These are phyloP conservation scores for Hamamelis virginiana DNA, from an alignment of 164 flowering plant species.

Conservation along the genomic window DNA sequence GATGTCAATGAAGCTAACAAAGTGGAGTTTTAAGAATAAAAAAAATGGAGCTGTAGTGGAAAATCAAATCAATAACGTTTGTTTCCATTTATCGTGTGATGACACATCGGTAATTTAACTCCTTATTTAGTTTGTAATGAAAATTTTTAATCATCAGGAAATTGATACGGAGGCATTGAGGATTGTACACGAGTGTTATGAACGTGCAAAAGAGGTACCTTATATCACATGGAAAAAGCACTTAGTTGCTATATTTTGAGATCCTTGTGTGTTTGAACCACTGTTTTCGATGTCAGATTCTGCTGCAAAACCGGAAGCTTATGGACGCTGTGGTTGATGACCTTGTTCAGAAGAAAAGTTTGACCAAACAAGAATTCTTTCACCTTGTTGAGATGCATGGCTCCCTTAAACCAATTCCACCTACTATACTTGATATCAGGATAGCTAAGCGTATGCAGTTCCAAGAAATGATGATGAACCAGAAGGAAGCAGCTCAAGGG, in stretches of 20 bases:
- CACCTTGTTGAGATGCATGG: slow-evolving; percentile 68
- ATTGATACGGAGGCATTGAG: slow-evolving; percentile 77
- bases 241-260: neutral
- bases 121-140: neutral
- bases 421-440: slow-evolving; percentile 62
- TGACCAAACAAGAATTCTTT: slow-evolving; percentile 73
- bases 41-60: neutral
- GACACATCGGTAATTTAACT: neutral
- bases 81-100: neutral
- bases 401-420: slow-evolving; percentile 52
- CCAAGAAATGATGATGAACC: slow-evolving; percentile 42
- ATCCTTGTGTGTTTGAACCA: neutral
- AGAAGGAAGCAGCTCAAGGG: slow-evolving; percentile 27
- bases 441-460: slow-evolving; percentile 49
- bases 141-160: slow-evolving; percentile 44
- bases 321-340: slow-evolving; percentile 73
- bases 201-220: slow-evolving; percentile 78
- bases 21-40: neutral
- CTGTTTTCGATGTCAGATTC: slow-evolving; percentile 46
- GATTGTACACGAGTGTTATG: slow-evolving; percentile 66
- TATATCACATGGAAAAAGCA: neutral
- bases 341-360: slow-evolving; percentile 70
- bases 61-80: neutral
- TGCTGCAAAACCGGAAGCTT: slow-evolving; percentile 55
- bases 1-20: neutral